These are phyloP conservation scores for Prunus fruticosa DNA, from an alignment of 306 rosid genomes.

Conservation along the genomic window DNA sequence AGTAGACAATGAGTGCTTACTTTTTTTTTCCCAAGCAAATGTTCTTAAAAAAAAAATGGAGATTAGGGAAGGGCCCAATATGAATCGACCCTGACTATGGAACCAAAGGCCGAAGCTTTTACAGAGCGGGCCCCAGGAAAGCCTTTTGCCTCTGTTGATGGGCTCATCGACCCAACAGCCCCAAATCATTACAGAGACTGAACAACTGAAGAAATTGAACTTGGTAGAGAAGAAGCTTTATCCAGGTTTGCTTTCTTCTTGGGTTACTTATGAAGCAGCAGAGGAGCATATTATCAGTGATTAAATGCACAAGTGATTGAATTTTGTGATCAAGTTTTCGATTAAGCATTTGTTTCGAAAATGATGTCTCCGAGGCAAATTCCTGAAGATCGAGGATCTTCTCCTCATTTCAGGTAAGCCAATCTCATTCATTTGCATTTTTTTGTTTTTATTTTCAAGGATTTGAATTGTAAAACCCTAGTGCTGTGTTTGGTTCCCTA, in stretches of 20 bases:
- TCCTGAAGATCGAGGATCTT: slow-evolving; percentile 73
- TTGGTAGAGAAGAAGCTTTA: neutral
- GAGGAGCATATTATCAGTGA: neutral
- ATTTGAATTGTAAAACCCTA: neutral
- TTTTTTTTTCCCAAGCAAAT: too few species aligned
- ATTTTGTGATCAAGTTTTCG: neutral
- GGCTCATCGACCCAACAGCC: neutral
- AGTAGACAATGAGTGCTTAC: too few species aligned
- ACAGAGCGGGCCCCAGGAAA: neutral
- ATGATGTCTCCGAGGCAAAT: slow-evolving; percentile 79
- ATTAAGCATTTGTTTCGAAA: slow-evolving; percentile 14
- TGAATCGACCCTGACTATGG: too few species aligned
- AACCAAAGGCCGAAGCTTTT: too few species aligned
- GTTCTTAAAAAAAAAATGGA: too few species aligned
- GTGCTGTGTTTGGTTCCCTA: slow-evolving; percentile 13
- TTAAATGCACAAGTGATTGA: neutral
- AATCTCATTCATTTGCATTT: neutral
- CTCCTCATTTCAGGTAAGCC: slow-evolving; percentile 58
- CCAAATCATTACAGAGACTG: neutral
- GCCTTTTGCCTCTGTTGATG: neutral
- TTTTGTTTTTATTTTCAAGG: neutral
- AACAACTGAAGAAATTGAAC: neutral
- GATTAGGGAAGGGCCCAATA: too few species aligned
- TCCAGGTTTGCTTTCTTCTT: neutral
- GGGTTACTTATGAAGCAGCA: neutral